phyloP scores from a whole-genome alignment of 75 land plant species.

The Selaginella moellendorffii region DNA sequence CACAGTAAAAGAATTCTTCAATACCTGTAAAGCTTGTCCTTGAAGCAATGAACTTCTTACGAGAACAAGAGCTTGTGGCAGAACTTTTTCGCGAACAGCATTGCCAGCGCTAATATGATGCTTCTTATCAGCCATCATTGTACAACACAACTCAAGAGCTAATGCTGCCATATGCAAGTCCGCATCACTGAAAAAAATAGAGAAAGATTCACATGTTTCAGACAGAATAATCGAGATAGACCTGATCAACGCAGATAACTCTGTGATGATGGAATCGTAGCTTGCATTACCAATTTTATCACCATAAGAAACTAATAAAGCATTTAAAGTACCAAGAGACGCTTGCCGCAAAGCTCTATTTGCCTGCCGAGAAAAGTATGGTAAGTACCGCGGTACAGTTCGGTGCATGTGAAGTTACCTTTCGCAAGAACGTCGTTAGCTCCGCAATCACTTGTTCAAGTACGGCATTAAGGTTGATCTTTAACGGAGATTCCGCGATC shows the following conservation, averaged over 20 bases:
- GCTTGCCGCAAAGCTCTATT: slow-evolving; percentile 91
- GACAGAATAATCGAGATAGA: slow-evolving; percentile 11
- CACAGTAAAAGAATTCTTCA: neutral
- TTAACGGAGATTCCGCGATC: slow-evolving; percentile 76
- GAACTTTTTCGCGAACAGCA: slow-evolving; percentile 62
- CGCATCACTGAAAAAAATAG: slow-evolving; percentile 52
- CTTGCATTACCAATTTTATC: slow-evolving; percentile 67
- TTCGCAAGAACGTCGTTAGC: slow-evolving; percentile 81
- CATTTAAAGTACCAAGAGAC: slow-evolving; percentile 77
- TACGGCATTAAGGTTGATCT: slow-evolving; percentile 72
- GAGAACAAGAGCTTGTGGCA: slow-evolving; percentile 82
- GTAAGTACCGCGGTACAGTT: neutral
- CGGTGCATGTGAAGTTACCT: slow-evolving; percentile 33
- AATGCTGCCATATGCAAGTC: slow-evolving; percentile 93
- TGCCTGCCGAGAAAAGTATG: slow-evolving; percentile 32
- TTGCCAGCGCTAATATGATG: slow-evolving; percentile 47
- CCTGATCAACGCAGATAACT: slow-evolving; percentile 90
- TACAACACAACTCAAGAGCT: slow-evolving; percentile 85
- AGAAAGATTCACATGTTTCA: neutral
- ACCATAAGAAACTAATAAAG: slow-evolving; percentile 76
- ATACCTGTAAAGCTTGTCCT: slow-evolving; percentile 92
- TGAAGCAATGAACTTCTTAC: slow-evolving; percentile 86
- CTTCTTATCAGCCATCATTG: slow-evolving; percentile 72
- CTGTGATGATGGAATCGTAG: slow-evolving; percentile 70
- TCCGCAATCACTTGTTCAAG: slow-evolving; percentile 80